Evolutionary conservation across 192 early-diverging fungal genomes (phyloP).

Genomic region (Coemansia sp.): DNA sequence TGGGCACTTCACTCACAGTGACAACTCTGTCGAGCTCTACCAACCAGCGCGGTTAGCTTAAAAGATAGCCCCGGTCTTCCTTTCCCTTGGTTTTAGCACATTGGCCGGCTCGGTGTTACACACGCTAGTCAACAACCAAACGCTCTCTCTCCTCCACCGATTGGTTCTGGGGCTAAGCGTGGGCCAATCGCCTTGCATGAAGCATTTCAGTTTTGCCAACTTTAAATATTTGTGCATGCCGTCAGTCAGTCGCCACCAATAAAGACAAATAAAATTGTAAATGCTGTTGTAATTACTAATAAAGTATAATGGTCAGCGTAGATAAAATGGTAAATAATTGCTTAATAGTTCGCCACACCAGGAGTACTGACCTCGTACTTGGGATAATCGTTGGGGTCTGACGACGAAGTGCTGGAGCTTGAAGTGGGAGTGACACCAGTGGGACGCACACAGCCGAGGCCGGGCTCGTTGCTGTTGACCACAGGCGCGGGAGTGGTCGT

Average conservation of each 20-base stretch:
- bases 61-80: neutral
- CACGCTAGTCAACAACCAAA: neutral
- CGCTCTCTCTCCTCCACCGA: neutral
- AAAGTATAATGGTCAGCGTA: neutral
- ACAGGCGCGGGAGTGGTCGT: conserved; percentile 1
- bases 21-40: neutral
- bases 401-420: neutral
- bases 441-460: neutral
- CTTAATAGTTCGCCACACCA: neutral
- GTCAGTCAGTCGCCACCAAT: too few relatives aligned
- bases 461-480: conserved; percentile 9
- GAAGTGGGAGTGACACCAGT: neutral
- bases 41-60: neutral
- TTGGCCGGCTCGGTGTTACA: conserved; percentile 3
- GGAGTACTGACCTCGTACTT: conserved; percentile 5
- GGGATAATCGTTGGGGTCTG: neutral
- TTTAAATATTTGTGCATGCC: neutral
- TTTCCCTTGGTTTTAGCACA: neutral
- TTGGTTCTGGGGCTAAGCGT: neutral
- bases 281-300: neutral
- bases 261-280: neutral
- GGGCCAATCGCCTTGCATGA: neutral
- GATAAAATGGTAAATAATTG: neutral
- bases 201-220: neutral
- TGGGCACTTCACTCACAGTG: neutral